These are phyloP conservation scores for Coleophoma crateriformis DNA, from an alignment of 2,329 filamentous ascomycete species.

Conservation along the genomic window DNA sequence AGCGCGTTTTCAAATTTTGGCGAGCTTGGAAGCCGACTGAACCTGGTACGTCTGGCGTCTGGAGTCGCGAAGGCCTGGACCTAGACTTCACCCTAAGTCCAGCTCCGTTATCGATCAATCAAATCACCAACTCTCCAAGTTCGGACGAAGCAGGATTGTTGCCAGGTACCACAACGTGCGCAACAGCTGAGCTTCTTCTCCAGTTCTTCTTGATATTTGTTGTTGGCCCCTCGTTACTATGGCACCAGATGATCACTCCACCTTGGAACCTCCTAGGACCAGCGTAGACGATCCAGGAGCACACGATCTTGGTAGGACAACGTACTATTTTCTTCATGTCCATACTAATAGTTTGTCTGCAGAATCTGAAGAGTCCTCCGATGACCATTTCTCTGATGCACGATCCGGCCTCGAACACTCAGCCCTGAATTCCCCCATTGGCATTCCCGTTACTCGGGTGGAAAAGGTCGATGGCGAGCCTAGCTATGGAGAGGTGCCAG, in stretches of 20 bases:
- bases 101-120: too few relatives aligned
- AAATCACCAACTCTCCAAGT: too few relatives aligned
- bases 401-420: constrained; percentile 43
- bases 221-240: constrained; percentile 6
- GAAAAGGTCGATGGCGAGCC: constrained; percentile 53
- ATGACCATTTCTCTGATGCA: constrained; percentile 66
- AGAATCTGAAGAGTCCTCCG: constrained; percentile 53
- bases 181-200: not conserved
- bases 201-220: not conserved
- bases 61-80: not conserved
- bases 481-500: constrained; percentile 56
- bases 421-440: constrained; percentile 35
- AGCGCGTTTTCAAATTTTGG: not conserved
- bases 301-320: constrained; percentile 47
- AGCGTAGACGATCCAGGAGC: constrained; percentile 50
- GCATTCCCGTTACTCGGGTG: constrained; percentile 50
- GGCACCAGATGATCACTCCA: constrained; percentile 28
- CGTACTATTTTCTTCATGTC: not conserved
- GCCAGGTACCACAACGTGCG: not conserved
- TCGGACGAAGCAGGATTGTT: too few relatives aligned
- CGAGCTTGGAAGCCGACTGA: not conserved
- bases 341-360: constrained; percentile 10
- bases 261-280: constrained; percentile 34
- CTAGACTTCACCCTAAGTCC: not conserved
- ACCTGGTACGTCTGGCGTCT: not conserved